A percentile compares a stretch with the other conserved stretches of the same genome.
These are phyloP conservation scores for Nigrospora osmanthi DNA, from an alignment of 2,329 filamentous ascomycete species.

Conservation along the genomic window DNA sequence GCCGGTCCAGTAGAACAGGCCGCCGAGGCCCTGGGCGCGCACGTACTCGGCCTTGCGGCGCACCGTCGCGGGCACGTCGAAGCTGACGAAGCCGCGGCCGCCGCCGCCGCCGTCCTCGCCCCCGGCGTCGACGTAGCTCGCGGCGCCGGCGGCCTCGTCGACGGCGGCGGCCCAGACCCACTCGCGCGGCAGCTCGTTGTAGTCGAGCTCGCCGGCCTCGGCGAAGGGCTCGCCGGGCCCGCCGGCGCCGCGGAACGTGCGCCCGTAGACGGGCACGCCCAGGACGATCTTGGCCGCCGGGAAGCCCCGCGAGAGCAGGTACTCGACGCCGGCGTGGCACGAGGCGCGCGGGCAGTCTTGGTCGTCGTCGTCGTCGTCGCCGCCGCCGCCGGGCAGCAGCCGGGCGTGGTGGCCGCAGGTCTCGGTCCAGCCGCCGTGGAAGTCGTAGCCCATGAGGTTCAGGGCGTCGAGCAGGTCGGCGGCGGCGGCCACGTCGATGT, in stretches of 20 bases:
- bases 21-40: conserved; percentile 44
- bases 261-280: conserved; percentile 56
- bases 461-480: conserved; percentile 49
- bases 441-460: conserved; percentile 66
- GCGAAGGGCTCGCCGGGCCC: conserved; percentile 45
- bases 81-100: conserved; percentile 49
- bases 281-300: conserved; percentile 51
- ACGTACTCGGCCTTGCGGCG: conserved; percentile 53
- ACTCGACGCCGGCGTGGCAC: conserved; percentile 47
- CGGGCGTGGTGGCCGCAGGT: conserved; percentile 58
- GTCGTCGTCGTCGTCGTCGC: conserved; percentile 12
- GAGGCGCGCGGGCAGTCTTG: conserved; percentile 35
- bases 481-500: conserved; percentile 48
- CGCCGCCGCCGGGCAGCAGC: conserved; percentile 35
- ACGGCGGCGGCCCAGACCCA: conserved; percentile 33
- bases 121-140: conserved; percentile 45
- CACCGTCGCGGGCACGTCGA: conserved; percentile 56
- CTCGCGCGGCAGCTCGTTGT: conserved; percentile 48
- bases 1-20: conserved; percentile 64
- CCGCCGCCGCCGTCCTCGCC: too few species aligned
- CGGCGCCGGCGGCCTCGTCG: conserved; percentile 45
- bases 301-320: conserved; percentile 44
- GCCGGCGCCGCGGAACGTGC: conserved; percentile 48
- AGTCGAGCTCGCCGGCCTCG: conserved; percentile 49
- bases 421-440: conserved; percentile 53